These are phyloP conservation scores for Uronychia setigera DNA, from an alignment of 73 alveolate genomes.

Conservation along the genomic window DNA sequence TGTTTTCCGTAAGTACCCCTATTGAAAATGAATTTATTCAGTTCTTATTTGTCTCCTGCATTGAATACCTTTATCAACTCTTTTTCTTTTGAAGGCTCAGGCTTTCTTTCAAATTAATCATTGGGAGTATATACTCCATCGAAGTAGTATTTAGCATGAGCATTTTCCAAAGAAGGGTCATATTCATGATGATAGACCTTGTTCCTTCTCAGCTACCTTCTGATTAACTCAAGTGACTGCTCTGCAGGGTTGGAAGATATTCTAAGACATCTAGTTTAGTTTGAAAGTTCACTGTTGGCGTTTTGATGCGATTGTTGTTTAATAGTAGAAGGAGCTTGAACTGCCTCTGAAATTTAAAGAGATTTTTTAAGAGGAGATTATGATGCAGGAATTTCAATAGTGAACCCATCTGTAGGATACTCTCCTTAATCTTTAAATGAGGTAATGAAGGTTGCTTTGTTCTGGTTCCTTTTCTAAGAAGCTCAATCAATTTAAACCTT, in stretches of 20 bases:
- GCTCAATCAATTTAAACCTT: no score
- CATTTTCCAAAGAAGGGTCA: not conserved
- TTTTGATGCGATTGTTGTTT: no score
- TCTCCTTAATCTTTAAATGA: no score
- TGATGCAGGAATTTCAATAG: no score
- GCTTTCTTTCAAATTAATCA: not conserved
- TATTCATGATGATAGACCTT: not conserved
- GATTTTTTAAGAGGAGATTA: no score
- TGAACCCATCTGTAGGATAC: no score
- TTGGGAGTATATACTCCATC: not conserved
- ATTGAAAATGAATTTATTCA: not conserved
- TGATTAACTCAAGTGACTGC: not conserved
- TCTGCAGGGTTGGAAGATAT: not conserved
- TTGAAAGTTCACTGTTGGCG: no score
- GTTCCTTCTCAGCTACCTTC: conserved; percentile 2
- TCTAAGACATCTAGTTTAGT: not conserved
- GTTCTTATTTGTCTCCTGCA: not conserved
- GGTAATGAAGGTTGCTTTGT: no score
- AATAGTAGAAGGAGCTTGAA: no score
- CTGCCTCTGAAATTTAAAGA: no score
- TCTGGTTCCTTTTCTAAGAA: no score
- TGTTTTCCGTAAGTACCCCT: not conserved
- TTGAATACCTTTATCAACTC: not conserved
- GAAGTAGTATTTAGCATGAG: conserved; percentile 10
- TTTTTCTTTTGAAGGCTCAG: not conserved